Evolutionary conservation across 495 filamentous ascomycete genomes (phyloP).

Genomic region (Penicillium angulare): DNA sequence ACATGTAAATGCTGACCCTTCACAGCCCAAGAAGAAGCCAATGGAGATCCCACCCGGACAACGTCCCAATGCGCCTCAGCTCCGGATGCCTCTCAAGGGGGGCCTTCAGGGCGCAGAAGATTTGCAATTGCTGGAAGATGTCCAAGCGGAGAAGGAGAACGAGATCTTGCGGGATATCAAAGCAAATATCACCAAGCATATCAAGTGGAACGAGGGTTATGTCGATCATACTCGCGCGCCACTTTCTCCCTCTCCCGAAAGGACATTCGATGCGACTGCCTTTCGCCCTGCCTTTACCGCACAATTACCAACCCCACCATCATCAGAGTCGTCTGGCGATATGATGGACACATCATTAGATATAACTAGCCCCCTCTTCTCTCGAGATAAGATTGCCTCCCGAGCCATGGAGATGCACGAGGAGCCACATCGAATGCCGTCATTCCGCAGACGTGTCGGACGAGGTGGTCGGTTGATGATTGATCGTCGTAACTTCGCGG

Average conservation of each 20-base stretch:
- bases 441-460: slow-evolving; percentile 68
- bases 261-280: slow-evolving; percentile 52
- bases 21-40: slow-evolving; percentile 68
- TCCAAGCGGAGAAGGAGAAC: slow-evolving; percentile 78
- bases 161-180: slow-evolving; percentile 75
- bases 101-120: slow-evolving; percentile 68
- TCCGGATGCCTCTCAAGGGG: slow-evolving; percentile 68
- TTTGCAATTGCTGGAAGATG: slow-evolving; percentile 70
- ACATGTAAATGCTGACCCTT: slow-evolving; percentile 36
- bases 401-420: slow-evolving; percentile 47
- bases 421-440: slow-evolving; percentile 50
- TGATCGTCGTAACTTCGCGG: slow-evolving; percentile 62
- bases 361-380: slow-evolving; percentile 39
- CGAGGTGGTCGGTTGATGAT: slow-evolving; percentile 79
- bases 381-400: slow-evolving; percentile 50
- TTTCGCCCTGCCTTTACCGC: slow-evolving; percentile 80
- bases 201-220: slow-evolving; percentile 81
- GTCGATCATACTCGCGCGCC: slow-evolving; percentile 81
- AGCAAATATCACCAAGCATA: slow-evolving; percentile 75
- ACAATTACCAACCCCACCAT: slow-evolving; percentile 83
- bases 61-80: slow-evolving; percentile 55
- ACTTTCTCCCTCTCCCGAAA: slow-evolving; percentile 65
- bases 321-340: slow-evolving; percentile 68
- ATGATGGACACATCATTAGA: slow-evolving; percentile 48
- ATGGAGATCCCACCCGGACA: slow-evolving; percentile 51